Evolutionary conservation across 257 asterid species (phyloP).

Genomic region (Linderniella brevidens): DNA sequence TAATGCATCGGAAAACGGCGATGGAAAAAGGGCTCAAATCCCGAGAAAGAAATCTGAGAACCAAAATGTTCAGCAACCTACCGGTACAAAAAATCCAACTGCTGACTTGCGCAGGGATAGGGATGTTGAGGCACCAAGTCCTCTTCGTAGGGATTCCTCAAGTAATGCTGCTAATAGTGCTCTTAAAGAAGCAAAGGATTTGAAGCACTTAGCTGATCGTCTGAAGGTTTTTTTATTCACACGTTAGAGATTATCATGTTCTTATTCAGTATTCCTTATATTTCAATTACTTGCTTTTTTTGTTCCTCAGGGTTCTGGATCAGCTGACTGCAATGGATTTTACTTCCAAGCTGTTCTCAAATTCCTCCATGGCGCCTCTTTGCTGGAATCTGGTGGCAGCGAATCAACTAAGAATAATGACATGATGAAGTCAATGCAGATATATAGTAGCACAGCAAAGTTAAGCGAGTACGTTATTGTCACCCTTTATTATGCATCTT

Average conservation of each 20-base stretch:
- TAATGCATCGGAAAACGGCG: constrained; percentile 32
- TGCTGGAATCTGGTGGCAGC: constrained; percentile 61
- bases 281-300: not conserved
- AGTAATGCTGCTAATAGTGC: constrained; percentile 73
- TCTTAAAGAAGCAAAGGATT: constrained; percentile 88
- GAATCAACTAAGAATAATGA: constrained; percentile 68
- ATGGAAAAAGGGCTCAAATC: constrained; percentile 25
- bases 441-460: constrained; percentile 91
- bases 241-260: not conserved
- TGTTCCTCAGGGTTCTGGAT: constrained; percentile 19
- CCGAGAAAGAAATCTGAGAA: constrained; percentile 49
- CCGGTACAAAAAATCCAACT: constrained; percentile 46
- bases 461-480: constrained; percentile 78
- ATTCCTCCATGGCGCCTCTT: constrained; percentile 89
- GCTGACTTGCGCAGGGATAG: constrained; percentile 39
- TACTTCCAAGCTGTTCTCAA: constrained; percentile 93
- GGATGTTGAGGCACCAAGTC: constrained; percentile 62
- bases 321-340: constrained; percentile 60
- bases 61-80: constrained; percentile 26
- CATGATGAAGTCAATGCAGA: constrained; percentile 51
- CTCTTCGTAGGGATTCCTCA: constrained; percentile 67
- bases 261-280: not conserved
- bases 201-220: constrained; percentile 93
- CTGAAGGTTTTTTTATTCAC: constrained; percentile 38
- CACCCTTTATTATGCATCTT: constrained; percentile 1